Percentiles rank a stretch among this genome's conserved stretches.
Evolutionary conservation across 1,284 basidiomycete species (phyloP).

Genomic region (Mixia osmundae): DNA sequence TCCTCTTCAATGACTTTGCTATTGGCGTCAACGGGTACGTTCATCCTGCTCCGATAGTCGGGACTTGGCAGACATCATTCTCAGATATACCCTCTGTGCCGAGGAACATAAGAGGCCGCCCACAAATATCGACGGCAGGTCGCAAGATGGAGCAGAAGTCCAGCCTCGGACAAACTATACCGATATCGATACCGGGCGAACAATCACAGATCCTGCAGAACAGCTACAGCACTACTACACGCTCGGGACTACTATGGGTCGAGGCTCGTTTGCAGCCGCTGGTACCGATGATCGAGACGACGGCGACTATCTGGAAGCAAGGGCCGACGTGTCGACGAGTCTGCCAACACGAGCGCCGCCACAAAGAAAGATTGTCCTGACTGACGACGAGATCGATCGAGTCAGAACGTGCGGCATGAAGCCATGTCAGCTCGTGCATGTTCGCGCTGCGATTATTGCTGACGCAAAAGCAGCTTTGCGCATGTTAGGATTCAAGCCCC

Average conservation of each 20-base stretch:
- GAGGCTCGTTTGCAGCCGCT: too few species aligned
- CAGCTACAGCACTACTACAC: too few species aligned
- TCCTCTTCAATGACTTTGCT: constrained; percentile 50
- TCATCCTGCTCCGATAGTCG: neutral
- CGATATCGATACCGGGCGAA: too few species aligned
- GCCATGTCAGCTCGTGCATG: constrained; percentile 32
- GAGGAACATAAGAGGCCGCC: constrained; percentile 58
- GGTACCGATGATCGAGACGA: too few species aligned
- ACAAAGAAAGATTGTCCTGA: constrained; percentile 70
- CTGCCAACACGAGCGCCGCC: too few species aligned
- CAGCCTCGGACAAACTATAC: constrained; percentile 32
- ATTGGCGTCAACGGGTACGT: constrained; percentile 76
- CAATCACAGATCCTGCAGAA: too few species aligned
- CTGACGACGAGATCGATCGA: constrained; percentile 51
- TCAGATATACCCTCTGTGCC: constrained; percentile 59
- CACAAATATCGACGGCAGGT: constrained; percentile 55
- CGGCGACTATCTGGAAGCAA: too few species aligned
- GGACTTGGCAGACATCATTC: neutral
- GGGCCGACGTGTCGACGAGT: too few species aligned
- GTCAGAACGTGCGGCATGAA: constrained; percentile 55
- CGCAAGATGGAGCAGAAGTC: constrained; percentile 49
- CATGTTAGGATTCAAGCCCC: constrained; percentile 68
- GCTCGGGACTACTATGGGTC: too few species aligned
- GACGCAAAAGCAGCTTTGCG: constrained; percentile 35
- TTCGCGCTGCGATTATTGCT: neutral